These are phyloP conservation scores for Chaetoceros muelleri DNA, from an alignment of 108 stramenopile genomes.

Conservation along the genomic window DNA sequence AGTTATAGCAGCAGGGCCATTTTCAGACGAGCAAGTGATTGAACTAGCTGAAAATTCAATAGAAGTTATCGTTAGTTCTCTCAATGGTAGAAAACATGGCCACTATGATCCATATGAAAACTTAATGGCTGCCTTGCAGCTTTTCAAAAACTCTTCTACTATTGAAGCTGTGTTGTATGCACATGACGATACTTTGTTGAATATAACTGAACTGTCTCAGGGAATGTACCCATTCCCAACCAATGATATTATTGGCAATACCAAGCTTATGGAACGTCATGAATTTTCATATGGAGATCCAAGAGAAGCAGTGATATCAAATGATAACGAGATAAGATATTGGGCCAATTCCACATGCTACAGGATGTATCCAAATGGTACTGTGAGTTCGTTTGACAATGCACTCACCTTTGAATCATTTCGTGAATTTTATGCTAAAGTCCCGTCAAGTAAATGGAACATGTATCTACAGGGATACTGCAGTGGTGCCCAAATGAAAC, in stretches of 20 bases:
- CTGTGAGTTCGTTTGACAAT: background rate
- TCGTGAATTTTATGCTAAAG: background rate
- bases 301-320: background rate
- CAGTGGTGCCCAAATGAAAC: background rate
- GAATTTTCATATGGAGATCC: background rate
- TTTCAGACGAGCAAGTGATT: background rate
- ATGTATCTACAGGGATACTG: background rate
- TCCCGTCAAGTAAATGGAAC: background rate
- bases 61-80: background rate
- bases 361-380: background rate
- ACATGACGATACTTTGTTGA: conserved; percentile 1
- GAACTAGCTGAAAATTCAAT: background rate
- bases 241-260: background rate
- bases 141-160: background rate
- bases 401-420: background rate
- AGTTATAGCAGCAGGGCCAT: conserved; percentile 1
- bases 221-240: conserved; percentile 1
- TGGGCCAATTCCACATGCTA: background rate
- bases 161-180: background rate
- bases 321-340: background rate
- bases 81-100: too few species aligned
- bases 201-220: background rate
- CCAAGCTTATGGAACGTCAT: background rate
- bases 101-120: background rate
- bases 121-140: background rate